Evolutionary conservation across 1,139 yeast species (phyloP).

Genomic region (Yamadazyma kanchanaburiensis): DNA sequence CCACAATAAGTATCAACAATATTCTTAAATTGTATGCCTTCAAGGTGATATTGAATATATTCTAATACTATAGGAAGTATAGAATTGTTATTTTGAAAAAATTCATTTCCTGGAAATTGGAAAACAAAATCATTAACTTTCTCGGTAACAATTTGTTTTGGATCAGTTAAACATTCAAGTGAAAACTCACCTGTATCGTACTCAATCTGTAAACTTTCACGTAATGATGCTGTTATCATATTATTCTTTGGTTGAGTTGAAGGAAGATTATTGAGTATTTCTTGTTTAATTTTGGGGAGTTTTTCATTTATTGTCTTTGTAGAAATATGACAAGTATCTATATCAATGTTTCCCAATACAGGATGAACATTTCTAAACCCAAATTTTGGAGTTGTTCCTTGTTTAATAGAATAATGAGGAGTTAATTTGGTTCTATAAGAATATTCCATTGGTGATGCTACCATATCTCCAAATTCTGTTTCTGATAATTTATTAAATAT

Average conservation of each 20-base stretch:
- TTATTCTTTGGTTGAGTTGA: slow-evolving; percentile 1
- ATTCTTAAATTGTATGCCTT: slow-evolving; percentile 19
- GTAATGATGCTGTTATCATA: slow-evolving; percentile 14
- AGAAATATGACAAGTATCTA: slow-evolving; percentile 89
- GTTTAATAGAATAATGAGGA: slow-evolving; percentile 77
- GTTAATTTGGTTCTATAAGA: slow-evolving; percentile 88
- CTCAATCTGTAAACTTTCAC: slow-evolving; percentile 34
- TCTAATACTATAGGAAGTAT: slow-evolving; percentile 36
- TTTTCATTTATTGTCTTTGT: slow-evolving; percentile 62
- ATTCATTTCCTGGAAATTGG: slow-evolving; percentile 89
- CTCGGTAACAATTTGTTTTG: slow-evolving; percentile 79
- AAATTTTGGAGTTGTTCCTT: slow-evolving; percentile 14
- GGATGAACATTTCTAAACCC: slow-evolving; percentile 41
- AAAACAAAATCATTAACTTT: slow-evolving; percentile 71
- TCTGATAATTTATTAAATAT: slow-evolving; percentile 9
- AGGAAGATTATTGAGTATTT: no score
- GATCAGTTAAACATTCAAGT: slow-evolving; percentile 46
- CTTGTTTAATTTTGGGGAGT: slow-evolving; percentile 5
- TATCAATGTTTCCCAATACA: slow-evolving; percentile 74
- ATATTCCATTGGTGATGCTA: slow-evolving; percentile 56
- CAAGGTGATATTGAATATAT: slow-evolving; percentile 25
- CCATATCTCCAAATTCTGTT: slow-evolving; percentile 11
- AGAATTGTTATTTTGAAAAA: slow-evolving; percentile 87
- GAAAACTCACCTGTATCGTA: slow-evolving; percentile 29
- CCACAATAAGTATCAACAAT: slow-evolving; percentile 47